Evolutionary conservation across 768 basidiomycete species (phyloP).

Genomic region (Sistotremastrum niveocremeum): DNA sequence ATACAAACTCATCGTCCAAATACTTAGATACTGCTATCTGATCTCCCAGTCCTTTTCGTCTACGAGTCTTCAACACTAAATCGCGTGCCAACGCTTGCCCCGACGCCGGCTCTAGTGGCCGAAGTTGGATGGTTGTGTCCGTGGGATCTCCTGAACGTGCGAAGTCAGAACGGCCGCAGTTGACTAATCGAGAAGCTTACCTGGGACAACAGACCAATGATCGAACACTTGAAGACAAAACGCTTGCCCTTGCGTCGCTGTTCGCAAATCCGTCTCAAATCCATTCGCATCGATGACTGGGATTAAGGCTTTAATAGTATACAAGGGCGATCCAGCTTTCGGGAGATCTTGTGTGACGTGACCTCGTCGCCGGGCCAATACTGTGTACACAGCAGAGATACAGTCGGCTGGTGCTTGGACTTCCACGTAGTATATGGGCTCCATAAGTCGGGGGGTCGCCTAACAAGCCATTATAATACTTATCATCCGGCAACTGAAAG

Average conservation of each 20-base stretch:
- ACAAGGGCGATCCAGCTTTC: slow-evolving; percentile 94
- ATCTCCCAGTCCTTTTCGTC: slow-evolving; percentile 93
- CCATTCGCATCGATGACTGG: slow-evolving; percentile 98
- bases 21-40: slow-evolving; percentile 97
- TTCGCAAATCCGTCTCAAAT: slow-evolving; percentile 95
- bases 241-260: slow-evolving; percentile 98
- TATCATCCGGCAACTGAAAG: slow-evolving; percentile 2
- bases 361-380: slow-evolving; percentile 95
- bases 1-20: slow-evolving; percentile 92
- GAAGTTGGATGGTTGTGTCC: slow-evolving; percentile 91
- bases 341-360: slow-evolving; percentile 98
- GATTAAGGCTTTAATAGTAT: slow-evolving; percentile 96
- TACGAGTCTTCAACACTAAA: slow-evolving; percentile 88
- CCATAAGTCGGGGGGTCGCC: slow-evolving; percentile 92
- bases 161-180: background rate
- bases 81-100: slow-evolving; percentile 92
- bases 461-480: slow-evolving; percentile 16
- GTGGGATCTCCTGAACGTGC: slow-evolving; percentile 73
- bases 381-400: slow-evolving; percentile 96
- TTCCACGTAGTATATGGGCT: slow-evolving; percentile 97
- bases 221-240: slow-evolving; percentile 97
- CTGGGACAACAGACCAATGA: slow-evolving; percentile 98
- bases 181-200: slow-evolving; percentile 27
- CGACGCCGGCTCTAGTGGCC: slow-evolving; percentile 93
- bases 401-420: slow-evolving; percentile 99